A percentile compares a stretch with the other conserved stretches of the same genome.
Conservation (phyloP, 306 rosid species). For the Quercus berberidifolia region DNA sequence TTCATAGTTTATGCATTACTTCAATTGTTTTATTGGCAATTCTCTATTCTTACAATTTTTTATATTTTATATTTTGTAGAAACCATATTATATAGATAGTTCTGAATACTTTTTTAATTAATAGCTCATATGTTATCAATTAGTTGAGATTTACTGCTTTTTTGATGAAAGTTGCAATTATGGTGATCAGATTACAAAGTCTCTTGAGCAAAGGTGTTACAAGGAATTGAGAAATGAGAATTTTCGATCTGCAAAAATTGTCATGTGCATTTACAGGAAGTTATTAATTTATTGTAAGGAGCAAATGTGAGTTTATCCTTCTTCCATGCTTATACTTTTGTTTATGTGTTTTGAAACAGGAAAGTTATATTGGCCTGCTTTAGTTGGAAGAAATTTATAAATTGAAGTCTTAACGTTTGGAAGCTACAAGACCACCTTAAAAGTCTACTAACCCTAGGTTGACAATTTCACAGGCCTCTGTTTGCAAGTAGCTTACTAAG, state of each 20-base stretch:
- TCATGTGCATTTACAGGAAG: conserved; percentile 84
- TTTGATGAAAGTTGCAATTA: conserved; percentile 30
- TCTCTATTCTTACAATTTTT: background rate
- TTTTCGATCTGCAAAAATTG: conserved; percentile 59
- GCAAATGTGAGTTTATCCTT: conserved; percentile 73
- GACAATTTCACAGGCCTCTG: conserved; percentile 60
- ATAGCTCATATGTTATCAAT: conserved; percentile 7
- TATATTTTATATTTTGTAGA: background rate
- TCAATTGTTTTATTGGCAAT: background rate
- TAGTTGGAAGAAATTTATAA: background rate
- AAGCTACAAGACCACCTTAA: background rate
- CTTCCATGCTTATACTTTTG: conserved; percentile 8
- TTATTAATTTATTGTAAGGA: conserved; percentile 77
- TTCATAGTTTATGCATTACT: background rate
- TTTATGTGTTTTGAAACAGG: background rate
- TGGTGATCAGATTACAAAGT: conserved; percentile 62
- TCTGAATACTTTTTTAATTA: conserved; percentile 10
- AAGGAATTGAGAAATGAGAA: conserved; percentile 83
- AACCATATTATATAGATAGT: background rate
- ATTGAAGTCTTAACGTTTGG: background rate
- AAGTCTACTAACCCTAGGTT: background rate
- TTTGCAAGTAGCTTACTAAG: conserved; percentile 86
- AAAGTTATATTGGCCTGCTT: background rate
- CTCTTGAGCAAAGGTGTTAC: conserved; percentile 95
- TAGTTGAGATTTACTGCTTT: conserved; percentile 17